Base-by-base conservation (phyloP, 306 rosid genomes). In the Styphnolobium japonicum region DNA sequence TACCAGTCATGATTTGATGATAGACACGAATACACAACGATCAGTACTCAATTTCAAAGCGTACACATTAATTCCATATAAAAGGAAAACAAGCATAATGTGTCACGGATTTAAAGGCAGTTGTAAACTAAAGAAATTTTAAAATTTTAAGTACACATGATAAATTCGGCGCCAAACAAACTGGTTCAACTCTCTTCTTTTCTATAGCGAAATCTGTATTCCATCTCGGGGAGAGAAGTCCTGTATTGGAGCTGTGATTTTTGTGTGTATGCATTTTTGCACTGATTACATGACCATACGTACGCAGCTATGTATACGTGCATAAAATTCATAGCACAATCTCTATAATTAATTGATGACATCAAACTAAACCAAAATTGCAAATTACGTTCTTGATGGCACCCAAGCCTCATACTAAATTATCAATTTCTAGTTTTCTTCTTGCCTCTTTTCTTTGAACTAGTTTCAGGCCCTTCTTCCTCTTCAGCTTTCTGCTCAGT, bases 401-500 rank as follows among this genome's bases (percentile, higher is more conserved):
- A 64, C 53, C 52, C 29, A 65, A 79, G 48, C 61, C 49, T 74
- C 3, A 63, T 46, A 56, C 39, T 18, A 31, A 40, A 70, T 37
- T 12, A 75, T 86, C 83, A 86, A 78, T 79, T 86, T 75, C 87
- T 86, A 51, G 84, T 86, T 84, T 95, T 91, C 90, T 88, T 94
- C 89, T 91, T 95, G 83, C 97, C 97, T 85, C 93, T 87, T 81
- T 86, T 91, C 81, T 84, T 89, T 3, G 83, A 81, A 85, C 96
- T 91, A 40, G 90, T 84, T 76, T 92, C 98, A 42, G 97, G 87
- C 39, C 86, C 97, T 86, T 93, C 98, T 15, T 61, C 90, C 85
- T 92, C 98, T 56, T 90, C 99, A 23, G 92, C 98, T 87, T 91
- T 95, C 89, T 92, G 98, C 81, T 95, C 98, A 49, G 94, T 87